A percentile compares a stretch with the other conserved stretches of the same genome.
Evolutionary conservation across 306 rosid species (phyloP).

Genomic region (Glycine tomentella): DNA sequence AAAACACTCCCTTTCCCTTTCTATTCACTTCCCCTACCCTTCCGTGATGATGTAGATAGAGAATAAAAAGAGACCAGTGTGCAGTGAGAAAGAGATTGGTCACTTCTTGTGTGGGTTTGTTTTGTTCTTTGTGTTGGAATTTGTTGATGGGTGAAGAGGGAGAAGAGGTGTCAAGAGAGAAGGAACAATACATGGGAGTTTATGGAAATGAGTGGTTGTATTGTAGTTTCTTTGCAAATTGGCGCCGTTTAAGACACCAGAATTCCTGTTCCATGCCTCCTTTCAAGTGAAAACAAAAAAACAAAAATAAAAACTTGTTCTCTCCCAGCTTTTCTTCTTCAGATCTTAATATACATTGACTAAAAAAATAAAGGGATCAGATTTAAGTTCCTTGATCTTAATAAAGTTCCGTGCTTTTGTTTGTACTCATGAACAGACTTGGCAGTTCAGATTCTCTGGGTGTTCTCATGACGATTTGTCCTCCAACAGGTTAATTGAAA

Average conservation of each 20-base stretch:
- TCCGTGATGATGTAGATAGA: conserved; percentile 55
- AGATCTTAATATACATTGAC: conserved; percentile 46
- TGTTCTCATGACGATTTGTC: conserved; percentile 75
- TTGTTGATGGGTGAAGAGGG: conserved; percentile 70
- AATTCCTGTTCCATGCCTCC: conserved; percentile 49
- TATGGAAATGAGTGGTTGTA: conserved; percentile 43
- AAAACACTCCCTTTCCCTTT: background rate
- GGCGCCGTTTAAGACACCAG: conserved; percentile 56
- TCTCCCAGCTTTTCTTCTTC: conserved; percentile 41
- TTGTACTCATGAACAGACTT: conserved; percentile 74
- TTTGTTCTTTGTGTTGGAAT: background rate
- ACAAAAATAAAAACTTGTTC: background rate
- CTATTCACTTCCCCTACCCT: background rate
- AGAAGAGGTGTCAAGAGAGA: conserved; percentile 47
- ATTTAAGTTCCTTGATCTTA: conserved; percentile 31
- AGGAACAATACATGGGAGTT: conserved; percentile 45
- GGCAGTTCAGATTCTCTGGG: conserved; percentile 77
- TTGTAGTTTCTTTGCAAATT: background rate
- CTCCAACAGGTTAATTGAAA: conserved; percentile 59
- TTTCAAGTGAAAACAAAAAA: conserved; percentile 45
- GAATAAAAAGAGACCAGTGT: background rate
- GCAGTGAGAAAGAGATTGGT: conserved; percentile 31
- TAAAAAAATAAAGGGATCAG: conserved; percentile 25
- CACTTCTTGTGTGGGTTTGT: conserved; percentile 38
- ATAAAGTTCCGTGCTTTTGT: conserved; percentile 44